Evolutionary conservation across 2,329 filamentous ascomycete genomes (phyloP), one percentile per base, ranked within the genome.

Genomic region (Claviceps lovelessii): DNA sequence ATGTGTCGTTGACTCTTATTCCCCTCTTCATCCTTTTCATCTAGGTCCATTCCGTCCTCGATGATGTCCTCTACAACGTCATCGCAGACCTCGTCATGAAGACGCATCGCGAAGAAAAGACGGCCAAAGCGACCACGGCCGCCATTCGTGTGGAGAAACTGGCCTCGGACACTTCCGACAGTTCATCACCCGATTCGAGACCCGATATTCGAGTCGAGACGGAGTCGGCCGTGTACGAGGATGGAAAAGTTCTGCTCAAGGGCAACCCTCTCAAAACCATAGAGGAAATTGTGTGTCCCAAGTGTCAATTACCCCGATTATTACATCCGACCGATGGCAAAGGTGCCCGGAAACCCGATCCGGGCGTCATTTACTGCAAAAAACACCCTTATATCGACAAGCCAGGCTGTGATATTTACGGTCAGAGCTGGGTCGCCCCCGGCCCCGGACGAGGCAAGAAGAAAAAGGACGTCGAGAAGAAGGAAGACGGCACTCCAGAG

Each of bases 21-120:
- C 55, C 33, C 44, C 41, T 42, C 17, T 33, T 33, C 28, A 5
- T 17, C 28, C 28, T 29, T n/a, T 8, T 35, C 15, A n/a, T 49
- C 44, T 51, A 84, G 81, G 74, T 81, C 59, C 77, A 82, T 65
- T 72, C 78, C 28, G 79, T 91, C 57, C 76, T 91, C 63, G 84
- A 90, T 63, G 86, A 90, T 64, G 71, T 85, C 55, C 73, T 91
- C 58, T 83, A 86, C 72, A 90, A 88, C 68, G 79, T 90, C 63
- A 77, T 90, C 61, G 84, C 86, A 68, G 85, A 88, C 66, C 76
- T 88, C 52, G 75, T 88, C 59, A 76, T 89, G 63, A 81, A 86
- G 67, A 83, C 81, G 45, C 88, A 91, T 67, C 85, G 84, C 60
- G 79, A 86, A 61, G 88, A 91, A 71, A 90, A 90, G 73, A 79